Evolutionary conservation across 1,284 basidiomycete species (phyloP).

Genomic region (Phylloboletellus chloephorus): DNA sequence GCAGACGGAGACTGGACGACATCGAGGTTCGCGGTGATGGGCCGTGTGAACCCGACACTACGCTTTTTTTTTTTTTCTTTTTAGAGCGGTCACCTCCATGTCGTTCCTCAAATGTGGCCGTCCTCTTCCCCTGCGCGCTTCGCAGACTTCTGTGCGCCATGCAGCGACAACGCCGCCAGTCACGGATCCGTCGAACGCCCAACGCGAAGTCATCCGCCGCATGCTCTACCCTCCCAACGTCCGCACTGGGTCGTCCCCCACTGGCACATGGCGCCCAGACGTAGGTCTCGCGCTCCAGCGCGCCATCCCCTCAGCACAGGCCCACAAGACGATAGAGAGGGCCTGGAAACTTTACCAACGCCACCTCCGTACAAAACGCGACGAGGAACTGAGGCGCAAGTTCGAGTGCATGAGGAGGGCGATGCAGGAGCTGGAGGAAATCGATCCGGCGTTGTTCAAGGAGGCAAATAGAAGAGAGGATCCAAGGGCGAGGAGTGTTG

Average conservation of each 20-base stretch:
- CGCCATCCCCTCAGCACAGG: slow-evolving; percentile 79
- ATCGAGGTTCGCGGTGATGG: slow-evolving; percentile 16
- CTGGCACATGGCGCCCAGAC: slow-evolving; percentile 77
- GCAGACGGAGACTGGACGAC: slow-evolving; percentile 16
- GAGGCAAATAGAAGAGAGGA: slow-evolving; percentile 76
- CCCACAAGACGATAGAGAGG: slow-evolving; percentile 90
- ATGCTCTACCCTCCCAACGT: slow-evolving; percentile 76
- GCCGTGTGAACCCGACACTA: slow-evolving; percentile 29
- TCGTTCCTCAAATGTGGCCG: slow-evolving; percentile 21
- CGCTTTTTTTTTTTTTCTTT: no score
- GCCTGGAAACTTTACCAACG: slow-evolving; percentile 85
- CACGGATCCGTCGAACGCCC: slow-evolving; percentile 44
- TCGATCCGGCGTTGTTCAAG: slow-evolving; percentile 63
- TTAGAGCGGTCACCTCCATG: slow-evolving; percentile 12
- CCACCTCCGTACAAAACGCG: slow-evolving; percentile 63
- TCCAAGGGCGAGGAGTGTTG: slow-evolving; percentile 55
- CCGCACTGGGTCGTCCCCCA: slow-evolving; percentile 64
- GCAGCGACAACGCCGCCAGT: slow-evolving; percentile 26
- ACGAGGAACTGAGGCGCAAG: slow-evolving; percentile 64
- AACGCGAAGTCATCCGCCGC: slow-evolving; percentile 69
- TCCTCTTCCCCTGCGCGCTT: slow-evolving; percentile 28
- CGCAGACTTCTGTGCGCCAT: slow-evolving; percentile 37
- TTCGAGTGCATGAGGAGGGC: slow-evolving; percentile 73
- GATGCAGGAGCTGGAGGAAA: slow-evolving; percentile 71
- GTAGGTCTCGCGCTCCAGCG: slow-evolving; percentile 63